These are phyloP conservation scores for Paxillus ammoniavirescens DNA, from an alignment of 768 basidiomycete species.

Conservation along the genomic window DNA sequence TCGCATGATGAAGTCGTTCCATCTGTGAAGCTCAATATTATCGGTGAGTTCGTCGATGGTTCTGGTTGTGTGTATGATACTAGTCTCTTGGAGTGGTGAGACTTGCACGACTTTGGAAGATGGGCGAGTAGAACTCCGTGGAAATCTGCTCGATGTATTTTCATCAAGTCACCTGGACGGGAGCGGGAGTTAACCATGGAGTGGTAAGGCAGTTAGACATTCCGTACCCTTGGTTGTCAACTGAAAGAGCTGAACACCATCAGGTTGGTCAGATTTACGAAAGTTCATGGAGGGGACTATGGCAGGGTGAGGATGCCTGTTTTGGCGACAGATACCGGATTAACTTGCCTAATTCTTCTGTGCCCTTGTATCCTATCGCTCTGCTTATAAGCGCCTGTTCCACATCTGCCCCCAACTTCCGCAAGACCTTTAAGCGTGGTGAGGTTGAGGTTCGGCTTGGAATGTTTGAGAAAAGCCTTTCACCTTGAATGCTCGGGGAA, in stretches of 20 bases:
- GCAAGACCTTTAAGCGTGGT: slow-evolving; percentile 17
- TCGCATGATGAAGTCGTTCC: slow-evolving; percentile 60
- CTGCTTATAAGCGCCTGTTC: slow-evolving; percentile 15
- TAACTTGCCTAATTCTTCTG: slow-evolving; percentile 22
- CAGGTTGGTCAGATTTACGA: slow-evolving; percentile 58
- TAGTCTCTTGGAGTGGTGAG: slow-evolving; percentile 58
- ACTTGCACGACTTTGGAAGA: slow-evolving; percentile 44
- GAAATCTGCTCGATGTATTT: slow-evolving; percentile 67
- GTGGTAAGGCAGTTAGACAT: background rate
- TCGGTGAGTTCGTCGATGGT: slow-evolving; percentile 28
- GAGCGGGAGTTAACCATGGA: slow-evolving; percentile 1
- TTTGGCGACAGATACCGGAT: background rate
- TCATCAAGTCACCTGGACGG: slow-evolving; percentile 46
- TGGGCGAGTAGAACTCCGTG: slow-evolving; percentile 54
- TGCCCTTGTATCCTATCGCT: slow-evolving; percentile 19
- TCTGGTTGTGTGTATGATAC: slow-evolving; percentile 50
- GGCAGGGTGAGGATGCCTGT: background rate
- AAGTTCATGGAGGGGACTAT: slow-evolving; percentile 53
- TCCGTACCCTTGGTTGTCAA: slow-evolving; percentile 54
- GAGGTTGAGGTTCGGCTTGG: background rate
- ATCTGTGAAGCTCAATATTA: slow-evolving; percentile 59
- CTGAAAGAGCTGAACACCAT: slow-evolving; percentile 52
- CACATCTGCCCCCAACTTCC: slow-evolving; percentile 17
- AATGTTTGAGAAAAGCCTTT: background rate
- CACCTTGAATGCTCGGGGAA: slow-evolving; percentile 35